Conservation (phyloP, 2,329 filamentous ascomycete genomes). For the Neofusicoccum kwambonambiense region DNA sequence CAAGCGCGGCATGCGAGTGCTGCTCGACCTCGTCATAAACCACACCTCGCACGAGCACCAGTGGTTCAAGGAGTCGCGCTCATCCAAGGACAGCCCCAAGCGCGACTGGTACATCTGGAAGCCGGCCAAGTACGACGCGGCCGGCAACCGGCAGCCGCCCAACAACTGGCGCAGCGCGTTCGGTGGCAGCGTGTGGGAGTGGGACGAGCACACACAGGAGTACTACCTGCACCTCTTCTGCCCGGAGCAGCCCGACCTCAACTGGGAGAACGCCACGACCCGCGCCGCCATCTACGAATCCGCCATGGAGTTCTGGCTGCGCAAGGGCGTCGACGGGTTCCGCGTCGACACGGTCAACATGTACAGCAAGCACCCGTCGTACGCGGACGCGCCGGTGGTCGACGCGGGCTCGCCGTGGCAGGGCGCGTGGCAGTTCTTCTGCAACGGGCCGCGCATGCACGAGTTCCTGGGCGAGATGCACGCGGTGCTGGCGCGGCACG, state of each 20-base stretch:
- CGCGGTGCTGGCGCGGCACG: constrained; percentile 58
- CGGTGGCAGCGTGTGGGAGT: constrained; percentile 66
- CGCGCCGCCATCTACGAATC: constrained; percentile 66
- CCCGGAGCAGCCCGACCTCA: constrained; percentile 77
- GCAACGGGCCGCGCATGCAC: constrained; percentile 67
- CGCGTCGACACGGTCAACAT: constrained; percentile 41
- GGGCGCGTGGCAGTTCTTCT: constrained; percentile 51
- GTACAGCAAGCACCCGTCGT: constrained; percentile 14
- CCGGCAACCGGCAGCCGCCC: constrained; percentile 65
- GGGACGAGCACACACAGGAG: constrained; percentile 68
- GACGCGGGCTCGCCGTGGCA: constrained; percentile 25
- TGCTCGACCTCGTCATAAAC: constrained; percentile 43
- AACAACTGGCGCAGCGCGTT: constrained; percentile 72
- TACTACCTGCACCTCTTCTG: constrained; percentile 78
- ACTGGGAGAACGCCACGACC: constrained; percentile 72
- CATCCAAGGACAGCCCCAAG: constrained; percentile 50
- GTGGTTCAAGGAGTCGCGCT: constrained; percentile 59
- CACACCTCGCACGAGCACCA: constrained; percentile 44
- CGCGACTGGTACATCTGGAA: constrained; percentile 59
- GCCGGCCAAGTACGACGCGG: constrained; percentile 41
- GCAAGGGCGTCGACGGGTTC: constrained; percentile 60
- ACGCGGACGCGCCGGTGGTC: constrained; percentile 17
- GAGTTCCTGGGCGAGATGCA: constrained; percentile 67
- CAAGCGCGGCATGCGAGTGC: constrained; percentile 36
- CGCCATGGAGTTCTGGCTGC: constrained; percentile 76